Base-by-base conservation (phyloP, 805 yeast genomes). In the Lipomyces orientalis region DNA sequence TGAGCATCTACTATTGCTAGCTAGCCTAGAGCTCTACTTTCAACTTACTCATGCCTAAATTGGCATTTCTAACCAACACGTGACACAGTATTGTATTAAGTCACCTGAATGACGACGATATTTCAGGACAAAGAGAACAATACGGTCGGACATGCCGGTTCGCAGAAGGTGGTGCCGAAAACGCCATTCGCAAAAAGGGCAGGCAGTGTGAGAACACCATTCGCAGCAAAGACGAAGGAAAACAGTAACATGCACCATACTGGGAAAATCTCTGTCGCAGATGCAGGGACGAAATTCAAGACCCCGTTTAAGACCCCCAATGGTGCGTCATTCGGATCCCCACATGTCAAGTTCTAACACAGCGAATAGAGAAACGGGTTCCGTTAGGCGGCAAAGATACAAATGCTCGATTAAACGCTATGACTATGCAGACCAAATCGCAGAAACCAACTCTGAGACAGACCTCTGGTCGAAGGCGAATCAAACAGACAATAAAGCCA, bases 371-470 rank as follows among this genome's bases (percentile, higher is more conserved):
- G 54, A 67, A 62, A n/a, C 61, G 71, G 37, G 68, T 66, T 16
- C 73, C 71, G 34, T 51, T 71, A 19, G 74, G 74, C 14, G 74
- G 74, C 43, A 71, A 71, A 55, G 75, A 71, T 35, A 66, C 73
- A 25, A 71, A 71, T 61, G 62, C 66, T 25, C 54, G 66, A 37
- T n/a, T 19, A 58, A 37, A n/a, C 19, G 25, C 16, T 25, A 22
- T 31, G 35, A 54, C 64, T 16, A 22, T 43, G 16, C n/a, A 29
- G 31, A 22, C 25, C 19, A 29, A 31, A 22, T 31, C 51, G 5
- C 29, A 22, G 22, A 62, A 57, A 19, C 1, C 61, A 7, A 6
- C 43, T 33, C 19, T 8, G 25, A 31, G 52, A 19, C 52, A 6
- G 12, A 57, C 56, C 6, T 62, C 65, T 16, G 54, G 49, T 2